Evolutionary conservation across 768 basidiomycete species (phyloP).

Genomic region (Suillus americanus): DNA sequence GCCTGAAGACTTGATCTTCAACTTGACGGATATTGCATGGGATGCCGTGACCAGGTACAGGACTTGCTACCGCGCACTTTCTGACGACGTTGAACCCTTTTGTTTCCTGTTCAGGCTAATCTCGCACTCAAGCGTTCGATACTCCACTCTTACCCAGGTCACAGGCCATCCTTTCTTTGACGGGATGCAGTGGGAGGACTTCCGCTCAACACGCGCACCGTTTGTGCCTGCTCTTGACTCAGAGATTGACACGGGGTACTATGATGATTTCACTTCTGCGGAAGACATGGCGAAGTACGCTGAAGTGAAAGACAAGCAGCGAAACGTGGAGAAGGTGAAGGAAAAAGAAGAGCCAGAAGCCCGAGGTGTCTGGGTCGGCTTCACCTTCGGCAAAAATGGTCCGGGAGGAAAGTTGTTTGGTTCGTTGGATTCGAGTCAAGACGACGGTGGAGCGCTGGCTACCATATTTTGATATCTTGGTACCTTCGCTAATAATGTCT

Average conservation of each 20-base stretch:
- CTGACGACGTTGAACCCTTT: slow-evolving; percentile 4
- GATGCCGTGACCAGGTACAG: slow-evolving; percentile 83
- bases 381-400: slow-evolving; percentile 89
- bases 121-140: slow-evolving; percentile 80
- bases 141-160: slow-evolving; percentile 71
- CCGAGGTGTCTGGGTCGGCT: slow-evolving; percentile 88
- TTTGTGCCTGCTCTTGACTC: slow-evolving; percentile 95
- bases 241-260: slow-evolving; percentile 94
- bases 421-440: slow-evolving; percentile 35
- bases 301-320: slow-evolving; percentile 96
- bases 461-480: slow-evolving; percentile 52
- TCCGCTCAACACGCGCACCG: slow-evolving; percentile 77
- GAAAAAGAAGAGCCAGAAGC: slow-evolving; percentile 78
- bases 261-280: slow-evolving; percentile 83
- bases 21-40: slow-evolving; percentile 92
- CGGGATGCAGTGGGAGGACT: slow-evolving; percentile 70
- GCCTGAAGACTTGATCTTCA: slow-evolving; percentile 96
- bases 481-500: too few species aligned
- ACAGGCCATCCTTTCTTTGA: slow-evolving; percentile 82
- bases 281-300: slow-evolving; percentile 99
- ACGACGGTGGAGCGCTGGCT: slow-evolving; percentile 49
- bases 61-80: not conserved
- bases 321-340: slow-evolving; percentile 86
- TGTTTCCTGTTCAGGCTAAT: slow-evolving; percentile 59
- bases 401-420: slow-evolving; percentile 43